Percentiles rank a stretch among this genome's conserved stretches.
phyloP scores from a whole-genome alignment of 2,329 filamentous ascomycete genomes.

The Niveomyces coronatus region DNA sequence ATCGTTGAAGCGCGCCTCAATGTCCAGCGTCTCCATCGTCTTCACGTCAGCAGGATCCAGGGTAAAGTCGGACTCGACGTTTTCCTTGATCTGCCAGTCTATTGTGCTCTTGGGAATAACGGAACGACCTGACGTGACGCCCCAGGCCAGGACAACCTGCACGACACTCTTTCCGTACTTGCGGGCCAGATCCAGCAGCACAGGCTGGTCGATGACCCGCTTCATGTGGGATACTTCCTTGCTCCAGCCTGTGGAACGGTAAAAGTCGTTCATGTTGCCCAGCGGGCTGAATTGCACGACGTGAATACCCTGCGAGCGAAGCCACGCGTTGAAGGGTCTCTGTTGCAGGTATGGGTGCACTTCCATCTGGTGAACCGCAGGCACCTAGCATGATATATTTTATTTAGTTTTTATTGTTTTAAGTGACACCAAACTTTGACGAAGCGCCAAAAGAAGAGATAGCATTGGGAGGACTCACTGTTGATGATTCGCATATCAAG shows the following conservation, averaged over 20 bases:
- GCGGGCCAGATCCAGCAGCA: no score
- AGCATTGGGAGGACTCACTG: no score
- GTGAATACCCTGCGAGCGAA: constrained; percentile 19
- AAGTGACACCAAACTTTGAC: no score
- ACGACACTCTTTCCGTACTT: constrained; percentile 22
- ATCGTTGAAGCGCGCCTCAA: no score
- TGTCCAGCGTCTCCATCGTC: background rate
- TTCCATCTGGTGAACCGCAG: no score
- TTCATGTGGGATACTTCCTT: constrained; percentile 20
- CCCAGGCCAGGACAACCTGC: constrained; percentile 26
- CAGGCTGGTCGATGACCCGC: constrained; percentile 19
- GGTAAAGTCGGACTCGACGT: constrained; percentile 9
- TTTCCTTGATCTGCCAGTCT: constrained; percentile 22
- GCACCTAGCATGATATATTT: no score
- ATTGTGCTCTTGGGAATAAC: constrained; percentile 28
- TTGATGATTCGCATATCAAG: no score
- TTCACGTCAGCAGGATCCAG: background rate
- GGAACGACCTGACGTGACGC: constrained; percentile 20
- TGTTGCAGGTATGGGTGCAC: background rate
- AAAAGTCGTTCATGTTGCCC: constrained; percentile 24
- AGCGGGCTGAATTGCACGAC: constrained; percentile 25
- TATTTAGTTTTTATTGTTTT: no score
- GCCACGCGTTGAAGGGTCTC: no score
- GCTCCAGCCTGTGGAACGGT: constrained; percentile 19
- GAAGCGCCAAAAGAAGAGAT: no score